Evolutionary conservation across 805 yeast genomes (phyloP).

Genomic region (Saccharomycopsis guyanensis): DNA sequence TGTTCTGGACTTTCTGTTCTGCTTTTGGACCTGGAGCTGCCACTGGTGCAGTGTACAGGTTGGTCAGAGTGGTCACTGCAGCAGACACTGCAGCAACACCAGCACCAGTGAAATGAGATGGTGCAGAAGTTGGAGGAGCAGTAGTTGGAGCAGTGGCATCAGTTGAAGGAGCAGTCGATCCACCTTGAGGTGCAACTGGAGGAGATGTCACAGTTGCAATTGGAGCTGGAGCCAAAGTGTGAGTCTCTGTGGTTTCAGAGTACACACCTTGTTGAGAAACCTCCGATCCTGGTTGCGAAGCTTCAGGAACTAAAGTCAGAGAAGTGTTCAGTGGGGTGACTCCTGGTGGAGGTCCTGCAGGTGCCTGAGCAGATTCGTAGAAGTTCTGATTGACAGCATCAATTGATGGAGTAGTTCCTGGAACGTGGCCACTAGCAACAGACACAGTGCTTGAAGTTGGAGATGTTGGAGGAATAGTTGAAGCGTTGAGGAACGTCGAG

Average conservation of each 20-base stretch:
- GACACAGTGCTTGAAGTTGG: not conserved
- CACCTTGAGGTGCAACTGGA: too few species aligned
- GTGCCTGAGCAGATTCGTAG: not conserved
- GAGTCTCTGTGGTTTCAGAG: too few species aligned
- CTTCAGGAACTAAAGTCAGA: not conserved
- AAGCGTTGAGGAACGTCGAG: too few species aligned
- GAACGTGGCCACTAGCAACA: not conserved
- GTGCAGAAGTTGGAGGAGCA: not conserved
- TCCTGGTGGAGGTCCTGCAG: not conserved
- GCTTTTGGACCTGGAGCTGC: not conserved
- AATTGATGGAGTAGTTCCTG: conserved; percentile 1
- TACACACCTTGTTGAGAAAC: too few species aligned
- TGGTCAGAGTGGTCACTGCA: not conserved
- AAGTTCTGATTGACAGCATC: not conserved
- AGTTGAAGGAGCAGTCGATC: too few species aligned
- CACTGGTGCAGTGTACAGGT: not conserved
- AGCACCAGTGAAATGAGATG: not conserved
- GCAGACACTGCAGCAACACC: too few species aligned
- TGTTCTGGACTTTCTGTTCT: too few species aligned
- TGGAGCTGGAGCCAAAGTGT: too few species aligned
- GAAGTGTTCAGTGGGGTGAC: too few species aligned
- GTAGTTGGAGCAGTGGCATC: not conserved
- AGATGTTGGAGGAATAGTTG: not conserved
- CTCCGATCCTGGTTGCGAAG: not conserved
- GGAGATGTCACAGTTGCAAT: too few species aligned